phyloP scores from a whole-genome alignment of 768 basidiomycete genomes.

The Termitomyces sp. region DNA sequence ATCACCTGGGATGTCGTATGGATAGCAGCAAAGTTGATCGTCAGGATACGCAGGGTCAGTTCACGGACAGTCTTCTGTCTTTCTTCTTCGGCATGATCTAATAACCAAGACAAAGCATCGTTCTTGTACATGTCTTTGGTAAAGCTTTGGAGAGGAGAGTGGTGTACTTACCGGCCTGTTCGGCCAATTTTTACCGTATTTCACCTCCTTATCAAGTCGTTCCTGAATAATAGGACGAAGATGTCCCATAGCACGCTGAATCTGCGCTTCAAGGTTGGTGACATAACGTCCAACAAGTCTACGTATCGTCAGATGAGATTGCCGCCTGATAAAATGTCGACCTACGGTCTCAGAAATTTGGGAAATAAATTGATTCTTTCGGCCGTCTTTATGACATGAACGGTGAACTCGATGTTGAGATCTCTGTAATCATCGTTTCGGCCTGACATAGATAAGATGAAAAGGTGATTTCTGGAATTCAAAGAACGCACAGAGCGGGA shows the following conservation, averaged over 20 bases:
- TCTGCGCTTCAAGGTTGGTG: conserved; percentile 14
- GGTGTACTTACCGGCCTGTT: conserved; percentile 22
- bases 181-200: conserved; percentile 28
- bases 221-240: conserved; percentile 27
- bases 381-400: conserved; percentile 26
- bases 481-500: conserved; percentile 33
- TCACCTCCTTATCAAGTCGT: conserved; percentile 21
- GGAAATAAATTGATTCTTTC: conserved; percentile 32
- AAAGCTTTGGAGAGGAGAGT: not conserved
- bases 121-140: not conserved
- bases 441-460: no score
- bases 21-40: no score
- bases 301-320: not conserved
- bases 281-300: conserved; percentile 17
- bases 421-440: no score
- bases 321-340: not conserved
- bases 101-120: not conserved
- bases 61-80: no score
- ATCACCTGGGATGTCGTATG: no score
- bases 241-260: conserved; percentile 18
- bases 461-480: no score
- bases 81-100: not conserved
- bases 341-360: conserved; percentile 36
- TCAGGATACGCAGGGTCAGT: no score
- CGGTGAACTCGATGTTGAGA: conserved; percentile 19